Evolutionary conservation across 2,329 filamentous ascomycete genomes (phyloP), one percentile per base, ranked within the genome.

Genomic region (Tetracladium maxilliforme): DNA sequence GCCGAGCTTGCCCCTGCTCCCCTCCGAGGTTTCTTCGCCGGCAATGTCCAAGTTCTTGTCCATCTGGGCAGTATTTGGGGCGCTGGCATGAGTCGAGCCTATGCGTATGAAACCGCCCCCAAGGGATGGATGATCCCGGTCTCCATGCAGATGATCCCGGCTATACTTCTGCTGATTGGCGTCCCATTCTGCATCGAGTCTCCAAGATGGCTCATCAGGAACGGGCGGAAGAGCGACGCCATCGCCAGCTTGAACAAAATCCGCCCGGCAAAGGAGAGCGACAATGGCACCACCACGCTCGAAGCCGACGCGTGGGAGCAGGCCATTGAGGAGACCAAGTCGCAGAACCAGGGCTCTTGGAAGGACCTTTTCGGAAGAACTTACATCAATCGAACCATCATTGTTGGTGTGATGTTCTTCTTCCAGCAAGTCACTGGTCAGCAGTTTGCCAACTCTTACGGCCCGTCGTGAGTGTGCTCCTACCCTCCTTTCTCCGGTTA

Each of bases 111-210:
- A 15, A 12, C 13, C 4, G 21, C 12, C n/a, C 14, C 12, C 10
- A 27, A 32, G 21, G 30, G 30, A 6, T 32, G 28, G 27, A 32
- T 30, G 18, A 28, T 32, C 19, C 30, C 30, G 9, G 28, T 30
- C 4, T 19, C 28, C 10, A 26, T 32, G 24, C 30, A 32, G 24
- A 69, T 76, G 24, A 62, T 76, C 18, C 72, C 73, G 2, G 69
- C 71, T 0, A 45, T 79, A 2, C 70, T 71, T 7, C 51, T 79
- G 5, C 42, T 72, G 7, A 10, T 69, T 1, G 48, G 54, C 9
- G 52, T 75, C 14, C 77, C 54, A 34, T 58, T 73, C 34, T 74
- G 69, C 33, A 70, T 70, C 0, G 70, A 76, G 38, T 73, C 67
- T 3, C 70, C 72, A 3, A 59, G 70, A 26, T 79, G 71, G 70